These are phyloP conservation scores for Ocimum tenuiflorum DNA, from an alignment of 257 asterid species.

Conservation along the genomic window DNA sequence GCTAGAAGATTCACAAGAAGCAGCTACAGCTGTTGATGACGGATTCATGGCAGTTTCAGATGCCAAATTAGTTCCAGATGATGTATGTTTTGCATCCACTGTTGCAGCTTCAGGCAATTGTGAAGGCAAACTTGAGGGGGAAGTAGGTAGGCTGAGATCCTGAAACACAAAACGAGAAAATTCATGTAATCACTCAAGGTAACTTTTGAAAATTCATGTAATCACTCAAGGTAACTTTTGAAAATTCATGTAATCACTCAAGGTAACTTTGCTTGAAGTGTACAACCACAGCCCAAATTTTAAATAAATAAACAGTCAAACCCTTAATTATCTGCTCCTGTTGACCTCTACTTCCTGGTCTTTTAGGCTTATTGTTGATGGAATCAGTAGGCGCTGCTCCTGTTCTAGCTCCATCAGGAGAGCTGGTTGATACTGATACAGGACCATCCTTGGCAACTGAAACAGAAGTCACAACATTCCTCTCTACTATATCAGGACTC, in stretches of 20 bases:
- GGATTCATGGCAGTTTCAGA: constrained; percentile 28
- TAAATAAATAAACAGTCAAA: not conserved
- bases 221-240: too few relatives aligned
- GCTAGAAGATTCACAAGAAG: constrained; percentile 27
- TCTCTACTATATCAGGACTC: constrained; percentile 29
- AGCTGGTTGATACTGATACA: constrained; percentile 19
- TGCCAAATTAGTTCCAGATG: constrained; percentile 22
- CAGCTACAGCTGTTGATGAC: constrained; percentile 14
- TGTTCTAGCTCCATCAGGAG: constrained; percentile 22
- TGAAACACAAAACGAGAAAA: constrained; percentile 18
- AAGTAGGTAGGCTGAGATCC: constrained; percentile 32
- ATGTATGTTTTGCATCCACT: constrained; percentile 22
- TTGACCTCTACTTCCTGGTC: constrained; percentile 24
- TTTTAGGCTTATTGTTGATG: constrained; percentile 27
- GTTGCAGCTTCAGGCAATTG: constrained; percentile 27
- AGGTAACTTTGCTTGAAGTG: constrained; percentile 11
- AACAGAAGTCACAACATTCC: constrained; percentile 18
- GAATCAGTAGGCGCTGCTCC: constrained; percentile 24
- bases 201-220: not conserved
- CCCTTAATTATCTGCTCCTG: constrained; percentile 40
- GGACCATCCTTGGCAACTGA: constrained; percentile 24
- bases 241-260: not conserved
- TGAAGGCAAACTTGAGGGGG: constrained; percentile 34
- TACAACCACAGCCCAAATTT: constrained; percentile 9
- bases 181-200: too few relatives aligned